Percentiles rank a stretch among this genome's conserved stretches.
Evolutionary conservation across 1,139 yeast species (phyloP).

Genomic region (Yamadazyma kanchanaburiensis): DNA sequence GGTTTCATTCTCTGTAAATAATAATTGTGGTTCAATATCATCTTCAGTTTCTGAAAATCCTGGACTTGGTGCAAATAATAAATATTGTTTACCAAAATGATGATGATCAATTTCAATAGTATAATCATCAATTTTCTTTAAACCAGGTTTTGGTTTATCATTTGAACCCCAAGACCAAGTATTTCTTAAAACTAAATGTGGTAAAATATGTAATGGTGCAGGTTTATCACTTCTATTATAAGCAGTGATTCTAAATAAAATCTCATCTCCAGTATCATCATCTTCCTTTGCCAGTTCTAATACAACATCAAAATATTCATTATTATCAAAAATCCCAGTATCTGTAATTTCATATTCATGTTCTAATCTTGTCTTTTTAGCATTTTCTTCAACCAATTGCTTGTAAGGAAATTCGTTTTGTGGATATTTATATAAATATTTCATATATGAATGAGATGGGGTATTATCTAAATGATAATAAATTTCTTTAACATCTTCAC

Average conservation of each 20-base stretch:
- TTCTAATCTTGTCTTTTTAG: slow-evolving; percentile 59
- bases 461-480: slow-evolving; percentile 87
- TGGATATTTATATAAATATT: slow-evolving; percentile 89
- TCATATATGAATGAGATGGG: slow-evolving; percentile 92
- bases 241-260: slow-evolving; percentile 84
- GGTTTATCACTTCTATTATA: slow-evolving; percentile 80
- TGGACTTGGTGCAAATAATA: slow-evolving; percentile 87
- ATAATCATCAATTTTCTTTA: slow-evolving; percentile 41
- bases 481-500: slow-evolving; percentile 88
- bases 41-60: slow-evolving; percentile 57
- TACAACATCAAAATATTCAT: slow-evolving; percentile 84
- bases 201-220: slow-evolving; percentile 85
- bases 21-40: slow-evolving; percentile 70
- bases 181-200: slow-evolving; percentile 84
- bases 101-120: slow-evolving; percentile 63
- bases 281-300: slow-evolving; percentile 90
- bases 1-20: slow-evolving; percentile 90
- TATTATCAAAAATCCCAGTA: slow-evolving; percentile 73
- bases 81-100: slow-evolving; percentile 68
- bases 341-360: slow-evolving; percentile 72
- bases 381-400: slow-evolving; percentile 68
- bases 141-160: slow-evolving; percentile 52
- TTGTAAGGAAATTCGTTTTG: slow-evolving; percentile 82
- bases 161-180: slow-evolving; percentile 90
- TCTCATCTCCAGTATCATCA: slow-evolving; percentile 84